phyloP scores from a whole-genome alignment of 495 filamentous ascomycete species.

The Diplogelasinospora grovesii region DNA sequence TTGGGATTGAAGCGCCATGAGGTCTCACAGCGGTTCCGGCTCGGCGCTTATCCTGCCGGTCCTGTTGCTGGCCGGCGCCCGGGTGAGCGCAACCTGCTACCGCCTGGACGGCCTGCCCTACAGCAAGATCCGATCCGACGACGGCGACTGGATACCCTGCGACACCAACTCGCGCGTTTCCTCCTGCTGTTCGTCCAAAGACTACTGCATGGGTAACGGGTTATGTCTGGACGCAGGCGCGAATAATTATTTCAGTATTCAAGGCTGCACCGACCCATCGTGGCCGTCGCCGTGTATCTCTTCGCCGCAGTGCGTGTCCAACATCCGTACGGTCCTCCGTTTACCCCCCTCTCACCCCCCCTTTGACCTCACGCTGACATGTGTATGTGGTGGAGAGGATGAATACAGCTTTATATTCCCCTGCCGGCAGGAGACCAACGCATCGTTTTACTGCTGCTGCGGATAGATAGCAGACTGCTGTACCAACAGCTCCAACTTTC shows the following conservation, averaged over 20 bases:
- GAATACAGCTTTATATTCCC: constrained; percentile 7
- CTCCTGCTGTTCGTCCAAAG: constrained; percentile 13
- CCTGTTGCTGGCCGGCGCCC: neutral
- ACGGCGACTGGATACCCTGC: constrained; percentile 12
- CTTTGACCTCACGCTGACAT: neutral
- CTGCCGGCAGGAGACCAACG: constrained; percentile 6
- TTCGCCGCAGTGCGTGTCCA: constrained; percentile 3
- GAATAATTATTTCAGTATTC: constrained; percentile 14
- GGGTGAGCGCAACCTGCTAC: constrained; percentile 5
- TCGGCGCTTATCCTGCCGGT: too few species aligned
- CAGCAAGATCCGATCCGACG: constrained; percentile 8
- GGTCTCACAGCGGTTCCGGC: too few species aligned
- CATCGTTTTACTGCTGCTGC: constrained; percentile 14
- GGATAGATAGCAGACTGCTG: constrained; percentile 11
- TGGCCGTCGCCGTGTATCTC: constrained; percentile 10
- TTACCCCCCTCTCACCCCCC: neutral
- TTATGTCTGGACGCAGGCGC: constrained; percentile 14
- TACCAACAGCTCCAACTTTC: neutral
- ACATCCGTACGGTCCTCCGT: constrained; percentile 1
- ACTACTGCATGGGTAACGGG: constrained; percentile 17
- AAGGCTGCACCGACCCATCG: constrained; percentile 16
- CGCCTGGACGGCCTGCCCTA: constrained; percentile 2
- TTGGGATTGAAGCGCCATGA: too few species aligned
- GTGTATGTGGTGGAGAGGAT: neutral
- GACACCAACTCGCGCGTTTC: constrained; percentile 7